Base-by-base conservation (phyloP, 768 basidiomycete species). In the Auricularia sp. region DNA sequence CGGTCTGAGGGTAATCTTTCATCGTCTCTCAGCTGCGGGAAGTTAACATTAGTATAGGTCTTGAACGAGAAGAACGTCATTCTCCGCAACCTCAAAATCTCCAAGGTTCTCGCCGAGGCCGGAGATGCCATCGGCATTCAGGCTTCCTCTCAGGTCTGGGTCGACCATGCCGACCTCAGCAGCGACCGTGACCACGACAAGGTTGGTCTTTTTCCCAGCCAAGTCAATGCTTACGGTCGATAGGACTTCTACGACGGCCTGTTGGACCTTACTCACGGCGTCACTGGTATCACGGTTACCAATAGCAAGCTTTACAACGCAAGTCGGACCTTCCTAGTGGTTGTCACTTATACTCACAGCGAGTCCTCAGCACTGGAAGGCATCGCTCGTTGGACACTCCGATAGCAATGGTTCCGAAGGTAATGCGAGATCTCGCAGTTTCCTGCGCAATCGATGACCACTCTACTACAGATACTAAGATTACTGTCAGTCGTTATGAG, bases 121-220 rank as follows among this genome's bases (percentile, higher is more conserved):
- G 81, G 81, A 39, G 81, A 82, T 70, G 79, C 79, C 36, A 73
- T 82, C 42, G 80, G 77, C 35, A 74, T 80, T 62, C 79, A 80
- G 64, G 68, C 72, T 16, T 68, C 80, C 11, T 71, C 70, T 63
- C 73, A 77, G 65, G 78, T 81, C n/a, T 81, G 79, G 79, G 65
- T 81, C 63, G 79, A 81, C 71, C 80, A 81, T 64, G 68, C 72
- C 63, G 80, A 81, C 69, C 73, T 81, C 64, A 79, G 78, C 54
- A 77, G 76, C 34, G 80, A 80, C 73, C 71, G 74, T 45, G 78
- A 78, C 68, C 79, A 79, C 65, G 78, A 79, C 71, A 81, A 80
- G 73, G 76, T 51, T 29, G 45, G 35, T 51, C 39, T 16, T 14
- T n/a, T 65, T 18, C 37, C 45, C 8, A 47, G 33, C 24, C 2